Evolutionary conservation across 345 rosid genomes (phyloP), one percentile per base, ranked within the genome.

Genomic region (Salix exigua): DNA sequence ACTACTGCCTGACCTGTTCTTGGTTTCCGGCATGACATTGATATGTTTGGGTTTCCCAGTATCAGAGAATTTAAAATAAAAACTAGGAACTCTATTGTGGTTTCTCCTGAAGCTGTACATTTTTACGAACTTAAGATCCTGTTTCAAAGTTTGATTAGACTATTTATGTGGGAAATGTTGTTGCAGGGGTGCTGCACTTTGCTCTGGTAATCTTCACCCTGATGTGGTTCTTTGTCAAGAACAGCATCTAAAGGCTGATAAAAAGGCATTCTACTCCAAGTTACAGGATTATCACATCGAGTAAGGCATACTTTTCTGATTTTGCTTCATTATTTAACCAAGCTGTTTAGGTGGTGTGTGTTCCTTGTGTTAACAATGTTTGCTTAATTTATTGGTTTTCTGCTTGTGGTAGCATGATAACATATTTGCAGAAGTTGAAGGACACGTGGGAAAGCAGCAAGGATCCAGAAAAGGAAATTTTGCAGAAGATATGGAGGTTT

Each of bases 171-270:
- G 76, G 84, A 78, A 72, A 66, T 72, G 38, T 89, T 82, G 77
- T 82, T 87, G 85, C 94, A 96, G 99, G 99, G 89, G 94, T 70
- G 81, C 81, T 77, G 84, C 87, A 74, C 87, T 96, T 79, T 89
- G 90, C 81, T 91, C 90, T 68, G 89, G 97, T 48, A 78, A 83
- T 81, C 87, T 86, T 78, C 99, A 96, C 75, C 99, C 98, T 75
- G 99, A 96, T 90, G 85, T 83, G 55, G 79, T 93, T 68, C 80
- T 88, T 74, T 83, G 64, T 58, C 86, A 62, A 64, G 98, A 93
- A 78, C 82, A 73, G 68, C 28, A 74, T 72, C 77, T 89, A 71
- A 93, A 85, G 88, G 84, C 69, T 55, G 84, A 67, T 66, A 92
- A 89, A 78, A 86, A 78, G 75, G 83, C 77, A 70, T 86, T 92